Conservation (phyloP, 2,329 filamentous ascomycete genomes). For the Trichophaea hybrida region DNA sequence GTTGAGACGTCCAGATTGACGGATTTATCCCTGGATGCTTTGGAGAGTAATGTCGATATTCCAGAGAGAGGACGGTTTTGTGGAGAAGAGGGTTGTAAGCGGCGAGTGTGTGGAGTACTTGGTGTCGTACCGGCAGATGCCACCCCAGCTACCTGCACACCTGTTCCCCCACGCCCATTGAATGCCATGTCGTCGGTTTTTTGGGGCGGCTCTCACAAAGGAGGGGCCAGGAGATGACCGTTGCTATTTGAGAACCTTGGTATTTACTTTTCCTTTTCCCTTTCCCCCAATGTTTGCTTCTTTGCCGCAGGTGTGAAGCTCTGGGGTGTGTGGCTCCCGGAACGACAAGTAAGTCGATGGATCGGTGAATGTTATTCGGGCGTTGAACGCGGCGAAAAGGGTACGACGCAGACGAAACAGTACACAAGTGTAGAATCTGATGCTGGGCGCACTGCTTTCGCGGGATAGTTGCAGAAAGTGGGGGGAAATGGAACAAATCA, state of each 20-base stretch:
- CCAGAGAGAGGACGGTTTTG: slow-evolving; percentile 14
- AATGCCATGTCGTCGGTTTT: slow-evolving; percentile 18
- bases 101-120: slow-evolving; percentile 20
- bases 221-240: neutral
- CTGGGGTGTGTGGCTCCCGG: neutral
- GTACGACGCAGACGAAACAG: slow-evolving; percentile 16
- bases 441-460: slow-evolving; percentile 17
- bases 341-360: neutral
- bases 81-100: slow-evolving; percentile 17
- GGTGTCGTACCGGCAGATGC: slow-evolving; percentile 14
- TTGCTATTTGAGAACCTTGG: neutral
- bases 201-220: neutral
- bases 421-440: slow-evolving; percentile 22
- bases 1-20: slow-evolving; percentile 24
- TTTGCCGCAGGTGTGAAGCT: neutral
- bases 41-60: slow-evolving; percentile 9
- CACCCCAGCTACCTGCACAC: slow-evolving; percentile 14
- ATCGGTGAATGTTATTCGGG: neutral
- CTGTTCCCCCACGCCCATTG: slow-evolving; percentile 23
- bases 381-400: slow-evolving; percentile 5
- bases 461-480: slow-evolving; percentile 21
- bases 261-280: slow-evolving; percentile 5
- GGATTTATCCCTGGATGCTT: slow-evolving; percentile 16
- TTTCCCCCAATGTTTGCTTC: slow-evolving; percentile 8
- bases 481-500: slow-evolving; percentile 15